Evolutionary conservation across 495 filamentous ascomycete genomes (phyloP).

Genomic region (Aspergillus heteromorphus): DNA sequence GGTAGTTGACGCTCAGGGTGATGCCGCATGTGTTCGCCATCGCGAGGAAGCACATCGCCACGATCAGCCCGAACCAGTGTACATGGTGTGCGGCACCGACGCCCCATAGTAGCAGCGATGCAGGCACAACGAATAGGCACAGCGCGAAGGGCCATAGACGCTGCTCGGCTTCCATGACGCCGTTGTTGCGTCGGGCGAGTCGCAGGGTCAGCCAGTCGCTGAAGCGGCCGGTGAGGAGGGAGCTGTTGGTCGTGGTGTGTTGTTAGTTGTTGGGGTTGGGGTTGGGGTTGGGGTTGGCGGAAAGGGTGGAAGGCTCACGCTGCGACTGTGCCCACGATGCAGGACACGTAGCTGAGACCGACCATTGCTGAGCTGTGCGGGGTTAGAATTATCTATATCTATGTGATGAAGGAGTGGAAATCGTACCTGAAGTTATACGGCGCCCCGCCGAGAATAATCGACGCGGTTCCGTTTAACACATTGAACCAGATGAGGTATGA

Average conservation of each 20-base stretch:
- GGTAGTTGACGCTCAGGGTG: constrained; percentile 56
- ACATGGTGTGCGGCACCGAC: constrained; percentile 57
- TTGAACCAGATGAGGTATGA: constrained; percentile 62
- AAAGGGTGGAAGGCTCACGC: constrained; percentile 28
- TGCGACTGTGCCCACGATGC: constrained; percentile 48
- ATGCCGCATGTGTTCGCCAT: constrained; percentile 54
- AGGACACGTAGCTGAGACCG: constrained; percentile 56
- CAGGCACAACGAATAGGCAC: constrained; percentile 50
- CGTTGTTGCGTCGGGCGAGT: constrained; percentile 56
- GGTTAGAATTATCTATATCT: neutral
- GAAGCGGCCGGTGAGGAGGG: constrained; percentile 47
- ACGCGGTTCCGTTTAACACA: constrained; percentile 60
- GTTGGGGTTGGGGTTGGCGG: neutral
- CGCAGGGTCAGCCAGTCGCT: constrained; percentile 56
- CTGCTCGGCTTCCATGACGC: constrained; percentile 57
- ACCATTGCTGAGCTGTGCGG: constrained; percentile 48
- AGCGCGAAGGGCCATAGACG: constrained; percentile 57
- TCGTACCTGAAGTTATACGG: constrained; percentile 51
- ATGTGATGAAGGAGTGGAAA: constrained; percentile 12
- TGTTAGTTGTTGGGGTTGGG: too few species aligned
- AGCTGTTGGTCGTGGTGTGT: constrained; percentile 8
- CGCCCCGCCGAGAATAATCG: constrained; percentile 49
- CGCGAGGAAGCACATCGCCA: constrained; percentile 57
- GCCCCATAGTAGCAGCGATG: constrained; percentile 60
- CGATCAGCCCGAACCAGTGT: constrained; percentile 58